Evolutionary conservation across 352 stramenopile species (phyloP).

Genomic region (Phytophthora idaei): DNA sequence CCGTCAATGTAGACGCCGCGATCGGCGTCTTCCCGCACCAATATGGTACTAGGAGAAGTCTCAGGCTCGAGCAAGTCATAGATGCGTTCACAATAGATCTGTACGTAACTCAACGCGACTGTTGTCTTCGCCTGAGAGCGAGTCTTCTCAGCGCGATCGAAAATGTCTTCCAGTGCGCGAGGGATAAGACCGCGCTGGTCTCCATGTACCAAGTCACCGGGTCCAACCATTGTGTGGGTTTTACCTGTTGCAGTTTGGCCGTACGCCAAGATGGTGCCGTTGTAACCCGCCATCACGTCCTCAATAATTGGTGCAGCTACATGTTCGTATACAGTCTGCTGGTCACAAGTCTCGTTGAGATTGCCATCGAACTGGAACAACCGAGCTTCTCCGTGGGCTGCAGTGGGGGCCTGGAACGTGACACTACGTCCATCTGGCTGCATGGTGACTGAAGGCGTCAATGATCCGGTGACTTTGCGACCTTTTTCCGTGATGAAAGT

Average conservation of each 20-base stretch:
- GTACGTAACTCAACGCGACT: constrained; percentile 70
- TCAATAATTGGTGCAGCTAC: constrained; percentile 62
- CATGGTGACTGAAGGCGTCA: constrained; percentile 35
- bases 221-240: constrained; percentile 74
- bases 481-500: constrained; percentile 79
- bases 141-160: constrained; percentile 42
- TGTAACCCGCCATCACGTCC: constrained; percentile 70
- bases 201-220: constrained; percentile 38
- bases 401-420: constrained; percentile 28
- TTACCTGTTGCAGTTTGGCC: constrained; percentile 72
- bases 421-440: constrained; percentile 38
- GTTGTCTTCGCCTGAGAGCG: constrained; percentile 44
- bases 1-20: constrained; percentile 73
- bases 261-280: constrained; percentile 73
- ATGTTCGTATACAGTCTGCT: constrained; percentile 57
- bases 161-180: constrained; percentile 65
- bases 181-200: constrained; percentile 62
- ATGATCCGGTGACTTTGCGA: constrained; percentile 18
- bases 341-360: constrained; percentile 43
- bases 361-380: constrained; percentile 69
- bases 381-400: constrained; percentile 34
- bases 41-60: constrained; percentile 46
- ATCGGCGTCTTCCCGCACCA: constrained; percentile 67
- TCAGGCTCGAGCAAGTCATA: constrained; percentile 67
- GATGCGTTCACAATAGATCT: constrained; percentile 86